These are phyloP conservation scores for Passiflora organensis DNA, from an alignment of 345 rosid species.

Conservation along the genomic window DNA sequence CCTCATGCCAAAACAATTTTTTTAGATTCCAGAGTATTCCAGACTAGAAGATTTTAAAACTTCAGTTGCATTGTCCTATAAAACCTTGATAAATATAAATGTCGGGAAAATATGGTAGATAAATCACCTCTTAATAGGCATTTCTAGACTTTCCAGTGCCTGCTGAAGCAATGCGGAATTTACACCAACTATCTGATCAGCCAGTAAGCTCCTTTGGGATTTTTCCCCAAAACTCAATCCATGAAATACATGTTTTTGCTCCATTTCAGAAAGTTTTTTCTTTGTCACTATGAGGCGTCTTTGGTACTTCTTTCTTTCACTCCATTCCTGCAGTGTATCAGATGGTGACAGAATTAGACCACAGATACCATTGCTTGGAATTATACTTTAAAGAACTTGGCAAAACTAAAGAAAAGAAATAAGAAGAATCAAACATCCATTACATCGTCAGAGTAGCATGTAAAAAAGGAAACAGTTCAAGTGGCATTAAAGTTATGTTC, in stretches of 20 bases:
- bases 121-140: conserved; percentile 51
- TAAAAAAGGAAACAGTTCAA: not conserved
- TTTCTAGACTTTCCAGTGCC: conserved; percentile 55
- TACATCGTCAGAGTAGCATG: no score
- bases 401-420: not conserved
- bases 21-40: not conserved
- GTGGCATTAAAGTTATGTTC: no score
- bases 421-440: not conserved
- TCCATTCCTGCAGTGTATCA: conserved; percentile 69
- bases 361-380: not conserved
- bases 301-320: conserved; percentile 71
- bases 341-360: conserved; percentile 1
- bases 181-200: conserved; percentile 57
- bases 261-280: conserved; percentile 74
- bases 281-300: conserved; percentile 75
- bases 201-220: conserved; percentile 55
- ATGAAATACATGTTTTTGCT: conserved; percentile 80
- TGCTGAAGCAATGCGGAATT: conserved; percentile 72
- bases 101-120: no score
- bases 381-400: not conserved
- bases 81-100: no score
- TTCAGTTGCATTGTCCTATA: no score
- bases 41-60: conserved; percentile 1
- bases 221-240: conserved; percentile 76
- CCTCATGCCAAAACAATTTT: not conserved